Percentiles rank a stretch among this genome's conserved stretches.
Evolutionary conservation across 2,329 filamentous ascomycete species (phyloP).

Genomic region (Clarireedia sp.): DNA sequence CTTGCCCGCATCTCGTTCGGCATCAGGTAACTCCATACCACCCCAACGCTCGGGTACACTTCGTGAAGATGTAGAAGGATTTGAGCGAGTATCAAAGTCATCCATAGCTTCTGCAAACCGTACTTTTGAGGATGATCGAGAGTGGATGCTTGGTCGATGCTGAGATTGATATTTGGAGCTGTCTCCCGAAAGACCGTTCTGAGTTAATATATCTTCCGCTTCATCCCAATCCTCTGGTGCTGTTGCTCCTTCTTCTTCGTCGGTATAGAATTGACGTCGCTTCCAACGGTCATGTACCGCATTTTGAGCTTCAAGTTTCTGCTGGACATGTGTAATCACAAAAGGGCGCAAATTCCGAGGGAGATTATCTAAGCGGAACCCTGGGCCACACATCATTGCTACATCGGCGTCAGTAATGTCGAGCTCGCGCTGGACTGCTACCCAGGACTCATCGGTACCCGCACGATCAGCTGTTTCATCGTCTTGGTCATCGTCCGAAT

Average conservation of each 20-base stretch:
- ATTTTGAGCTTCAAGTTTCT: constrained; percentile 19
- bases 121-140: constrained; percentile 71
- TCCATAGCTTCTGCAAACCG: constrained; percentile 65
- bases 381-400: constrained; percentile 23
- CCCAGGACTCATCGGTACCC: not conserved
- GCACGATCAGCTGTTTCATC: not conserved
- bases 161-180: constrained; percentile 38
- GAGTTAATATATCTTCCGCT: constrained; percentile 45
- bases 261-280: constrained; percentile 71
- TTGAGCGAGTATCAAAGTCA: constrained; percentile 63
- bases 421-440: constrained; percentile 22
- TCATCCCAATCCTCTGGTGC: constrained; percentile 56
- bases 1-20: constrained; percentile 65
- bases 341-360: constrained; percentile 15
- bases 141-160: constrained; percentile 40
- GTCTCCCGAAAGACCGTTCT: constrained; percentile 29
- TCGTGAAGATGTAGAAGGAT: constrained; percentile 63
- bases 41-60: constrained; percentile 69
- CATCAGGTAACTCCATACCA: constrained; percentile 69
- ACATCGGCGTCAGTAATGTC: constrained; percentile 27
- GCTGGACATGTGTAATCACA: constrained; percentile 22
- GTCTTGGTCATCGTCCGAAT: not conserved
- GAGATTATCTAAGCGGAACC: constrained; percentile 20
- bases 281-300: constrained; percentile 64
- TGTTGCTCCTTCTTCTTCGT: constrained; percentile 72